Conservation (phyloP, 805 yeast genomes). For the Kodamaea neixiangensis region DNA sequence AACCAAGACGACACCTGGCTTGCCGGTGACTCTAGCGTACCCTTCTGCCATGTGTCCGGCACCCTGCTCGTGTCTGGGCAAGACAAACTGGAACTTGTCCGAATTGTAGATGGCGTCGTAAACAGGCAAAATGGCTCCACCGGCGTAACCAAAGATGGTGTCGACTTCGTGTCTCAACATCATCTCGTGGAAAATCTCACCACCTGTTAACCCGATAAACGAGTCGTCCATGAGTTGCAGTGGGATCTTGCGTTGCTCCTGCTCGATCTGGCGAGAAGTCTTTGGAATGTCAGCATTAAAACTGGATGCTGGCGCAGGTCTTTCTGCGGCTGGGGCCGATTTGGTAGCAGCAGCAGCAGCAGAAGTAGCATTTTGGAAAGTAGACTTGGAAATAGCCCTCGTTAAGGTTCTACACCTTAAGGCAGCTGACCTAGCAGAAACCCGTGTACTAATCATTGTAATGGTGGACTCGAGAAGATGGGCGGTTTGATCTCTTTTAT, state of each 20-base stretch:
- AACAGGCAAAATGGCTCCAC: conserved; percentile 98
- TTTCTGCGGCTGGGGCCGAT: conserved; percentile 15
- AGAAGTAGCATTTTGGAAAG: conserved; percentile 31
- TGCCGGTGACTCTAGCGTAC: conserved; percentile 92
- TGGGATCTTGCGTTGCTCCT: conserved; percentile 17
- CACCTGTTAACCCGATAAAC: conserved; percentile 95
- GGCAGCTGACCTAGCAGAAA: conserved; percentile 1
- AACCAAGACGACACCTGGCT: conserved; percentile 95
- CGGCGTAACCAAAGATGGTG: conserved; percentile 96
- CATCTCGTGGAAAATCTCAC: conserved; percentile 98
- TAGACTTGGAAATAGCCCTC: conserved; percentile 34
- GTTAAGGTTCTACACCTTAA: conserved; percentile 4
- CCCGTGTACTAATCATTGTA: not conserved
- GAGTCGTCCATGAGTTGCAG: conserved; percentile 68
- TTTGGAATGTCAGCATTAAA: conserved; percentile 34
- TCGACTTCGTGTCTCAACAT: conserved; percentile 95
- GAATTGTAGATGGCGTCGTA: conserved; percentile 96
- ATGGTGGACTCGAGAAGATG: not conserved
- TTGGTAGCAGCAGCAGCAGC: conserved; percentile 21
- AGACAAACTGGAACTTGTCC: conserved; percentile 80
- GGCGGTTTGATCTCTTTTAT: not conserved
- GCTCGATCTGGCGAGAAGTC: conserved; percentile 14
- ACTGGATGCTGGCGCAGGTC: conserved; percentile 54
- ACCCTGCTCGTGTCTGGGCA: conserved; percentile 98
- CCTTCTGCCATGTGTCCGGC: conserved; percentile 99